A percentile compares a stretch with the other conserved stretches of the same genome.
Evolutionary conservation across 371 early-diverging fungal species (phyloP).

Genomic region (Nosema bombycis): DNA sequence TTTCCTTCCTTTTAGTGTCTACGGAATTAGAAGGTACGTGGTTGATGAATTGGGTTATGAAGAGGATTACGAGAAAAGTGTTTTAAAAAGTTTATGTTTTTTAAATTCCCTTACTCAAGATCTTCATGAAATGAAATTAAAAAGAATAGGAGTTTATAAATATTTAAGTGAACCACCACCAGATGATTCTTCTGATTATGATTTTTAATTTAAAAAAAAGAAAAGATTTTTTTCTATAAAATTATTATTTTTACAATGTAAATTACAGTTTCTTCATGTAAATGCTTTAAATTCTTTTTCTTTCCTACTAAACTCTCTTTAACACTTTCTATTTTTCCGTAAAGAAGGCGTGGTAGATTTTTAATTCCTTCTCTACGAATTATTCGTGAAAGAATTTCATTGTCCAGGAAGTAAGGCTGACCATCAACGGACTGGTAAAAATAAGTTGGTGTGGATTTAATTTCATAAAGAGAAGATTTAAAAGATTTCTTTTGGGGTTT

Average conservation of each 20-base stretch:
- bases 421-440: conserved; percentile 9
- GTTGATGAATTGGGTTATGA: conserved; percentile 21
- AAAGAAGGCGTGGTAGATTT: background rate
- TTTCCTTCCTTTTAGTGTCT: conserved; percentile 45
- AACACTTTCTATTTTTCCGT: background rate
- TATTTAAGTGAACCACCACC: conserved; percentile 34
- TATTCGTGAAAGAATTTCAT: background rate
- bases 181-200: conserved; percentile 19
- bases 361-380: background rate
- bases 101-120: conserved; percentile 48
- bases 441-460: too few species aligned
- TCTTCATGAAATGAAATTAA: conserved; percentile 52
- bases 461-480: too few species aligned
- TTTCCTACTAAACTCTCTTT: background rate
- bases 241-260: conserved; percentile 10
- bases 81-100: conserved; percentile 42
- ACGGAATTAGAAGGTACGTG: conserved; percentile 51
- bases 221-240: background rate
- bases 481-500: too few species aligned
- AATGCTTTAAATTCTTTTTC: background rate
- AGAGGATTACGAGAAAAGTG: conserved; percentile 34
- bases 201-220: background rate
- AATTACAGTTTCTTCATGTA: conserved; percentile 7
- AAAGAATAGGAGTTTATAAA: conserved; percentile 46
- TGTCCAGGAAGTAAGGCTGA: background rate